Conservation (phyloP, 345 rosid genomes). For the Syzygium jambos region DNA sequence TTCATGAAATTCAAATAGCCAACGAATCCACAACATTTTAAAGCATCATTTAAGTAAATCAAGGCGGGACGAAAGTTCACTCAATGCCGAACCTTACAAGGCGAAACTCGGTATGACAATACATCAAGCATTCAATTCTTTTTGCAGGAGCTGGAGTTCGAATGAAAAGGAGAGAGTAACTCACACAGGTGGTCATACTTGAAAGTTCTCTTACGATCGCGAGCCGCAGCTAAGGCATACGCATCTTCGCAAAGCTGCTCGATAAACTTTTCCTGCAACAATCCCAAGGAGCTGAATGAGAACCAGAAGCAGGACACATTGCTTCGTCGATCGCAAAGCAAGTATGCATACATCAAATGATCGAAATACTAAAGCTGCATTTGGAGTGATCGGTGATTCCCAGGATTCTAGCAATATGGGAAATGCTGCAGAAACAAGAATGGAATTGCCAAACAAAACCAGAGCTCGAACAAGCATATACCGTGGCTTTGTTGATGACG, state of each 20-base stretch:
- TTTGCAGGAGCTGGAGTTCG: neutral
- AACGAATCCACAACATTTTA: neutral
- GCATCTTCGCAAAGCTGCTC: constrained; percentile 60
- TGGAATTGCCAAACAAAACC: neutral
- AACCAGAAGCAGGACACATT: neutral
- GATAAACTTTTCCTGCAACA: constrained; percentile 64
- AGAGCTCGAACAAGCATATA: constrained; percentile 7
- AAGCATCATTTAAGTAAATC: neutral
- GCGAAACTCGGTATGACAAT: neutral
- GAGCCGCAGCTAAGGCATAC: constrained; percentile 27
- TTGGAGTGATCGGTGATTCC: neutral
- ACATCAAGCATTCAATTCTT: neutral
- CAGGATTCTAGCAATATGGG: neutral
- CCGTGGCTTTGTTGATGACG: constrained; percentile 77
- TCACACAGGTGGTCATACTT: constrained; percentile 71
- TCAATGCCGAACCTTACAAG: neutral
- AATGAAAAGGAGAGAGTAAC: neutral
- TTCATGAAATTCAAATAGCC: neutral
- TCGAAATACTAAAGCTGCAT: neutral
- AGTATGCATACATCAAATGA: neutral
- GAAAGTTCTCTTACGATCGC: constrained; percentile 50
- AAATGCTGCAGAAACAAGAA: neutral
- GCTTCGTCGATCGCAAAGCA: neutral
- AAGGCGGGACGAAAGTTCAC: neutral
- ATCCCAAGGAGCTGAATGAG: neutral